Evolutionary conservation across 2,329 filamentous ascomycete species (phyloP).

Genomic region (Paraphaeosphaeria sporulosa): DNA sequence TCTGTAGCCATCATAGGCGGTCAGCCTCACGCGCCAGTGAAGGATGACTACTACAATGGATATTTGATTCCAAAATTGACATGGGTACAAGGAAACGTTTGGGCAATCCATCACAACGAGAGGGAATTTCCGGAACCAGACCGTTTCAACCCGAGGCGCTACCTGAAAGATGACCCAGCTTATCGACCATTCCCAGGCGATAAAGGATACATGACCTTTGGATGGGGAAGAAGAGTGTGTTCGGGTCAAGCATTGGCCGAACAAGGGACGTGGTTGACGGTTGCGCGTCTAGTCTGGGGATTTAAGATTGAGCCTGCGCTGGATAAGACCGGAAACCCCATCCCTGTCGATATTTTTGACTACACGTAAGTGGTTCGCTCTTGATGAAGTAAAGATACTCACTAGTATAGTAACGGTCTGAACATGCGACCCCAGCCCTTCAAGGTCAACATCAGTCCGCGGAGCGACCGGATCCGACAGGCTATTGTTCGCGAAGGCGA

Average conservation of each 20-base stretch:
- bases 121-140: constrained; percentile 48
- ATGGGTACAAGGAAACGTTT: constrained; percentile 51
- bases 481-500: constrained; percentile 62
- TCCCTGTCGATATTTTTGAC: constrained; percentile 65
- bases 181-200: constrained; percentile 46
- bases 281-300: constrained; percentile 65
- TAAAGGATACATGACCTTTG: constrained; percentile 64
- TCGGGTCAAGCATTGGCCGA: constrained; percentile 67
- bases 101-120: constrained; percentile 52
- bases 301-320: constrained; percentile 59
- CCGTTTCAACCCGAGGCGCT: constrained; percentile 45
- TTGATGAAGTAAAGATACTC: constrained; percentile 8
- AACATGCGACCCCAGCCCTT: constrained; percentile 67
- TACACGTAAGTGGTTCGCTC: constrained; percentile 54
- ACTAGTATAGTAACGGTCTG: constrained; percentile 58
- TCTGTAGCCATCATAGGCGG: constrained; percentile 46
- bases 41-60: constrained; percentile 49
- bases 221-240: constrained; percentile 65
- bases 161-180: constrained; percentile 38
- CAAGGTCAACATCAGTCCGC: constrained; percentile 61
- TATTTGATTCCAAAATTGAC: constrained; percentile 50
- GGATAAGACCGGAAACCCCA: constrained; percentile 53
- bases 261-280: constrained; percentile 66
- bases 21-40: constrained; percentile 44
- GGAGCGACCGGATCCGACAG: constrained; percentile 57